phyloP scores from a whole-genome alignment of 306 rosid genomes.

The Inga leiocalycina region DNA sequence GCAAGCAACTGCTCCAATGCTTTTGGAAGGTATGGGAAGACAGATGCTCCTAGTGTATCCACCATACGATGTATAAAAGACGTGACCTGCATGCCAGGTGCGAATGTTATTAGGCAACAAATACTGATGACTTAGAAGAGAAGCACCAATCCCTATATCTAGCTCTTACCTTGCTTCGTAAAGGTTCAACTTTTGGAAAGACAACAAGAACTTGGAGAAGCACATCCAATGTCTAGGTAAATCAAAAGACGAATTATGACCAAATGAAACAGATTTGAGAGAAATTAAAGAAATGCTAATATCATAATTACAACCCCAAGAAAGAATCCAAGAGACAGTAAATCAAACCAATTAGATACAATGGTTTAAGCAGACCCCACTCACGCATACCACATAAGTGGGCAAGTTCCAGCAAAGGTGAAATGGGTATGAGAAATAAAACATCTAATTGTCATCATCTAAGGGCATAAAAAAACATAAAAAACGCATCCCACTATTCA shows the following conservation, averaged over 20 bases:
- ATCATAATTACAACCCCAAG: neutral
- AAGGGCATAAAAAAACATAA: neutral
- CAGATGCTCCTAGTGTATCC: slow-evolving; percentile 84
- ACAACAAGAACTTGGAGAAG: slow-evolving; percentile 88
- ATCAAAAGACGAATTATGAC: slow-evolving; percentile 25
- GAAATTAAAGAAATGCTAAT: slow-evolving; percentile 17
- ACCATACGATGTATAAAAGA: slow-evolving; percentile 99
- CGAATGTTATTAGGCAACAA: slow-evolving; percentile 32
- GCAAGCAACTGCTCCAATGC: slow-evolving; percentile 87
- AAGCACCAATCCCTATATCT: slow-evolving; percentile 13
- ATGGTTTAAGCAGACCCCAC: neutral
- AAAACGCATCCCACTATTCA: neutral
- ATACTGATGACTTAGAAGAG: slow-evolving; percentile 17
- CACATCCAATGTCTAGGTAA: slow-evolving; percentile 78
- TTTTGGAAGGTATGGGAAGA: slow-evolving; percentile 92
- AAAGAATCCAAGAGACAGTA: neutral
- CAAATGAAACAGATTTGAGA: neutral
- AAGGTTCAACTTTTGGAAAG: slow-evolving; percentile 76
- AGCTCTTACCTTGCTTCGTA: slow-evolving; percentile 47
- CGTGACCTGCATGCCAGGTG: slow-evolving; percentile 62
- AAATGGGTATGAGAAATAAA: neutral
- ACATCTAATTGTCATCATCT: neutral
- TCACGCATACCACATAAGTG: neutral
- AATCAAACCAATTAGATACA: neutral
- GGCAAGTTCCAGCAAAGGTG: neutral